These are phyloP conservation scores for Melastoma candidum DNA, from an alignment of 441 rosid species.

Conservation along the genomic window DNA sequence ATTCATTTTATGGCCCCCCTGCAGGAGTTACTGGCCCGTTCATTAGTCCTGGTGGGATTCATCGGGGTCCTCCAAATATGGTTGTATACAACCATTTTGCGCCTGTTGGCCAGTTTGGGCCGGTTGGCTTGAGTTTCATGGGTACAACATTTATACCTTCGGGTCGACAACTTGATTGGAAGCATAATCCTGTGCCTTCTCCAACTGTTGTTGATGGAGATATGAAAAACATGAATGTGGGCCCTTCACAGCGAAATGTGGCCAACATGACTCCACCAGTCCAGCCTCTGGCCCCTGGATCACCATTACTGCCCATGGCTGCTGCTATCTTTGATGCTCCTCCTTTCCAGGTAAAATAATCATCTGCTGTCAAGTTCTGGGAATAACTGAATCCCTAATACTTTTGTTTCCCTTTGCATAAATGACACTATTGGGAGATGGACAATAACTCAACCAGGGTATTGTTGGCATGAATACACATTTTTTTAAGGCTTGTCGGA, in stretches of 20 bases:
- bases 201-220: conserved; percentile 61
- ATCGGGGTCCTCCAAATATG: conserved; percentile 94
- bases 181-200: conserved; percentile 65
- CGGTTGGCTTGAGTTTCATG: conserved; percentile 91
- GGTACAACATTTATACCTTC: conserved; percentile 92
- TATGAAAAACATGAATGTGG: conserved; percentile 40
- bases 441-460: too few relatives aligned
- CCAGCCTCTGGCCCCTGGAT: conserved; percentile 79
- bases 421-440: too few relatives aligned
- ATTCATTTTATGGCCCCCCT: conserved; percentile 92
- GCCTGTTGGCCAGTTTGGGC: conserved; percentile 95
- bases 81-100: conserved; percentile 97
- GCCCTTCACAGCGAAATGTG: conserved; percentile 50
- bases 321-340: conserved; percentile 89
- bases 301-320: conserved; percentile 64
- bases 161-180: conserved; percentile 95
- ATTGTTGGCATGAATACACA: too few relatives aligned
- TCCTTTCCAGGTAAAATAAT: conserved; percentile 72
- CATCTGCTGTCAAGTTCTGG: not conserved
- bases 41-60: conserved; percentile 74
- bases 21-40: conserved; percentile 85
- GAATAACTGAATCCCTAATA: not conserved
- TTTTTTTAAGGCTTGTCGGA: too few relatives aligned
- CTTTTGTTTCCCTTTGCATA: not conserved
- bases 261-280: conserved; percentile 51